Evolutionary conservation across 2,329 filamentous ascomycete species (phyloP).

Genomic region (Ceratocystiopsis sp.): DNA sequence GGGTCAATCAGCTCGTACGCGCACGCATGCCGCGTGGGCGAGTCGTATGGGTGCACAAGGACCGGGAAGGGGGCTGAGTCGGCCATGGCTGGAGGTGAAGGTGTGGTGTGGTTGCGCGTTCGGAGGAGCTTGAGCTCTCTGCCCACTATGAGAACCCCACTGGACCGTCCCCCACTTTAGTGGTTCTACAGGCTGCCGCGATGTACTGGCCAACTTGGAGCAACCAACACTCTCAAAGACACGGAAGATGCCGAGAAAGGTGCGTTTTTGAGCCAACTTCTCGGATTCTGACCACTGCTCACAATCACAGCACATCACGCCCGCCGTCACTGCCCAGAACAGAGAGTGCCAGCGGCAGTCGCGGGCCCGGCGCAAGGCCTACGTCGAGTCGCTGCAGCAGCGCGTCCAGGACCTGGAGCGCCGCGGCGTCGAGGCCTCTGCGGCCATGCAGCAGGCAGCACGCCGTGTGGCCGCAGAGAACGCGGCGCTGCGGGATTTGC

Average conservation of each 20-base stretch:
- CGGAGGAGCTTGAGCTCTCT: too few relatives aligned
- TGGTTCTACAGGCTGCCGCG: too few relatives aligned
- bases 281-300: too few relatives aligned
- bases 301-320: constrained; percentile 1
- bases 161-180: too few relatives aligned
- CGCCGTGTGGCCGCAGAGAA: constrained; percentile 32
- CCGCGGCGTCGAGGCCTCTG: constrained; percentile 29
- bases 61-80: constrained; percentile 9
- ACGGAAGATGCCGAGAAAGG: too few relatives aligned
- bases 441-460: constrained; percentile 36
- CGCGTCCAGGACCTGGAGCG: constrained; percentile 29
- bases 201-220: too few relatives aligned
- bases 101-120: too few relatives aligned
- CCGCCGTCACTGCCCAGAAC: not conserved
- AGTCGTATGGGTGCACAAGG: constrained; percentile 13
- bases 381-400: constrained; percentile 29
- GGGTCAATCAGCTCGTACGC: constrained; percentile 12
- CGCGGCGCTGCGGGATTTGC: constrained; percentile 19
- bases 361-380: constrained; percentile 32
- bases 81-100: too few relatives aligned
- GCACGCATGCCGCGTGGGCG: constrained; percentile 10
- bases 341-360: constrained; percentile 37
- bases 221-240: too few relatives aligned
- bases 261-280: too few relatives aligned
- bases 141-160: too few relatives aligned